Conservation (phyloP, 768 basidiomycete genomes). For the Pholiota molesta region DNA sequence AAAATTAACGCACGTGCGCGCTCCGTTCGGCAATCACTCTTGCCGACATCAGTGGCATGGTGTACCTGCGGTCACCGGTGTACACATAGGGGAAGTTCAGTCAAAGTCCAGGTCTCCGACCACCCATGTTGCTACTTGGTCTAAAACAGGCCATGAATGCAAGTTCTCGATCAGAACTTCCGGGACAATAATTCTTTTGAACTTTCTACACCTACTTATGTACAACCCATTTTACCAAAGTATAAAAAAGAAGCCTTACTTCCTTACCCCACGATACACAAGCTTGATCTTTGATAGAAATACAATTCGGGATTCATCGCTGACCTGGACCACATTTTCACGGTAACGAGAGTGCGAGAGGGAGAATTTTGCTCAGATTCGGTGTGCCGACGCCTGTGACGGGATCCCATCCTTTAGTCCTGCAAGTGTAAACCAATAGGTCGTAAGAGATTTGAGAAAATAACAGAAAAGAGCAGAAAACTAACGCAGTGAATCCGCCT, state of each 20-base stretch:
- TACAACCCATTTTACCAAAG: too few relatives aligned
- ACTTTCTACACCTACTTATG: too few relatives aligned
- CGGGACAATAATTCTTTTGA: too few relatives aligned
- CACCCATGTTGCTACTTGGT: too few relatives aligned
- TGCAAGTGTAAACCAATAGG: conserved; percentile 13
- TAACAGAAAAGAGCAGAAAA: neutral
- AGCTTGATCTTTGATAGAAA: too few relatives aligned
- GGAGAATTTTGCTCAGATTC: conserved; percentile 12
- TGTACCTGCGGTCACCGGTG: neutral
- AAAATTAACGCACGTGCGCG: neutral
- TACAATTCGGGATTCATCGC: conserved; percentile 14
- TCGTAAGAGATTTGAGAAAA: neutral
- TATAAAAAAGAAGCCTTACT: too few relatives aligned
- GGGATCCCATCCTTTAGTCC: conserved; percentile 44
- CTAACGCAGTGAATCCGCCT: conserved; percentile 37
- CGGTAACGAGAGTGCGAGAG: conserved; percentile 1
- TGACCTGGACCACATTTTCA: conserved; percentile 32
- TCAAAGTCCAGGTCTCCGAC: too few relatives aligned
- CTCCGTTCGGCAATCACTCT: neutral
- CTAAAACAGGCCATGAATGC: neutral
- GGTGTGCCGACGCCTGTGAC: conserved; percentile 45
- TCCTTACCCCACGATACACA: too few relatives aligned
- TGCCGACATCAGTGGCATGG: neutral
- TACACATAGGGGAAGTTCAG: too few relatives aligned
- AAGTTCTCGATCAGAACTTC: too few relatives aligned